Evolutionary conservation across 2,329 filamentous ascomycete genomes (phyloP).

Genomic region (Phoma sp.): DNA sequence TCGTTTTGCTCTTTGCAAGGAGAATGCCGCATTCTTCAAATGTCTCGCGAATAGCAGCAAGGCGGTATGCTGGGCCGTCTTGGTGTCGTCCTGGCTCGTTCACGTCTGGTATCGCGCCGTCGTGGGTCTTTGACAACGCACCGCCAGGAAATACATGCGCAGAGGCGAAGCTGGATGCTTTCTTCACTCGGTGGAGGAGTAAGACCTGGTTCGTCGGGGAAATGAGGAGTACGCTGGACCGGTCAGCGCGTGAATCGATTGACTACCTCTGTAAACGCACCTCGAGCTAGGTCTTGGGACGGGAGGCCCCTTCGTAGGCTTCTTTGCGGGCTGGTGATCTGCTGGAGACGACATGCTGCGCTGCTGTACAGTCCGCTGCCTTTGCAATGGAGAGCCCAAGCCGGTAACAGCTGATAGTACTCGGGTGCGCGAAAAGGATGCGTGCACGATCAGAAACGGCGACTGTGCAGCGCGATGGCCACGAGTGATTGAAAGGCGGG

Average conservation of each 20-base stretch:
- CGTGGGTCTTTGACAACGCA: slow-evolving; percentile 77
- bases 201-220: slow-evolving; percentile 88
- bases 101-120: slow-evolving; percentile 64
- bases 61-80: slow-evolving; percentile 76
- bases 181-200: slow-evolving; percentile 82
- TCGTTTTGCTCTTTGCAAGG: slow-evolving; percentile 64
- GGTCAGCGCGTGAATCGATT: not conserved
- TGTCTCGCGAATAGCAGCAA: slow-evolving; percentile 85
- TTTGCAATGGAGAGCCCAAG: not conserved
- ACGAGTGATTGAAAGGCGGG: not conserved
- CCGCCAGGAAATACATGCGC: slow-evolving; percentile 97
- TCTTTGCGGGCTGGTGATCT: slow-evolving; percentile 40
- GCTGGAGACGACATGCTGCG: slow-evolving; percentile 42
- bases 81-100: slow-evolving; percentile 65
- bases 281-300: slow-evolving; percentile 69
- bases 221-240: slow-evolving; percentile 75
- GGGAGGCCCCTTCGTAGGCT: slow-evolving; percentile 45
- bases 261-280: slow-evolving; percentile 43
- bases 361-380: not conserved
- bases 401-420: not conserved
- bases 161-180: slow-evolving; percentile 82
- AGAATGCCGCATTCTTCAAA: slow-evolving; percentile 96
- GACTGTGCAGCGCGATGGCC: not conserved
- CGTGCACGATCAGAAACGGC: not conserved
- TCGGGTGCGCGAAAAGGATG: not conserved